These are phyloP conservation scores for Phytopythium kandeliae DNA, from an alignment of 352 stramenopile genomes.

Conservation along the genomic window DNA sequence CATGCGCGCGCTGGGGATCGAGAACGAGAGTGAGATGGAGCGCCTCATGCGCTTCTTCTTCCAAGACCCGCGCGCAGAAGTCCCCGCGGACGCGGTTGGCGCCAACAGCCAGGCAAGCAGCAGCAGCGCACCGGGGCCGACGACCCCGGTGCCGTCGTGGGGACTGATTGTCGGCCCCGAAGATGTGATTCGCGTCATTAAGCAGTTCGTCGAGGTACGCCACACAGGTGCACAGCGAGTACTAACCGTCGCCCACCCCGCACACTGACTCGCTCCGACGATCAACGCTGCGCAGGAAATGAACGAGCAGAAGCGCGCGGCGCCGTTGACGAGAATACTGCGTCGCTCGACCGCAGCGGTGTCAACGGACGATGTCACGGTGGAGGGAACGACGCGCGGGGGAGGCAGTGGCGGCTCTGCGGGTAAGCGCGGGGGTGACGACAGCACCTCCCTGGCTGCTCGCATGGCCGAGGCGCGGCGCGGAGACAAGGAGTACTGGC, in stretches of 20 bases:
- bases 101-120: conserved; percentile 9
- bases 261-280: no score
- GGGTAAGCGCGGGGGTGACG: conserved; percentile 15
- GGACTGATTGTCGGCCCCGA: conserved; percentile 75
- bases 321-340: conserved; percentile 38
- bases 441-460: conserved; percentile 13
- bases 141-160: conserved; percentile 15
- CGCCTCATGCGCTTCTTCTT: conserved; percentile 78
- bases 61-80: conserved; percentile 54
- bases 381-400: conserved; percentile 1
- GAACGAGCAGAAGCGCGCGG: conserved; percentile 63
- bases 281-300: conserved; percentile 32
- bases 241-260: no score
- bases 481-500: conserved; percentile 77
- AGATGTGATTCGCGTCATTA: conserved; percentile 84
- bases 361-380: conserved; percentile 2
- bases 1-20: conserved; percentile 78
- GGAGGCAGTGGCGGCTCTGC: conserved; percentile 13
- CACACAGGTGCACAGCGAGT: no score
- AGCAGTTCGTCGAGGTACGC: conserved; percentile 80
- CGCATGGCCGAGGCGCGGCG: conserved; percentile 37
- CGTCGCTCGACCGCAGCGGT: conserved; percentile 16
- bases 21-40: conserved; percentile 85
- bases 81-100: conserved; percentile 25
- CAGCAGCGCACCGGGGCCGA: background rate